Evolutionary conservation across 257 asterid species (phyloP).

Genomic region (Lithospermum erythrorhizon): DNA sequence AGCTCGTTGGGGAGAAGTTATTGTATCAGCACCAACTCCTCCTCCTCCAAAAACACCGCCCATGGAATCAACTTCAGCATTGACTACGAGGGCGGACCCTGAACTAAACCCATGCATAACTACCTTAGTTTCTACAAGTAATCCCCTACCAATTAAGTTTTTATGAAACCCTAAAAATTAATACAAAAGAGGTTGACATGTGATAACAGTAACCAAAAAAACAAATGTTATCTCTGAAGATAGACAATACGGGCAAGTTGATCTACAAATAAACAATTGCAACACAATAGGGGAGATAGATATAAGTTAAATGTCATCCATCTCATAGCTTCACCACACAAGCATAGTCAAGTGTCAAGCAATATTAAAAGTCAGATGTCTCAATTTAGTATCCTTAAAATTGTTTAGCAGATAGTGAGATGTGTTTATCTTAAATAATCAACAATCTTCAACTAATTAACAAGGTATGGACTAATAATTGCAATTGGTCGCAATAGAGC

Average conservation of each 20-base stretch:
- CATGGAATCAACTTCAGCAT: constrained; percentile 91
- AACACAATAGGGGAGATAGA: no score
- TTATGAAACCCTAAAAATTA: background rate
- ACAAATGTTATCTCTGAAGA: background rate
- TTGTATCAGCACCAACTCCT: constrained; percentile 60
- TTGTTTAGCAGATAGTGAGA: background rate
- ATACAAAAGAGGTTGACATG: background rate
- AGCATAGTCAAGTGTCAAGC: no score
- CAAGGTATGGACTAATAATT: background rate
- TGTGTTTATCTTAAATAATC: background rate
- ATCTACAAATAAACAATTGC: constrained; percentile 4
- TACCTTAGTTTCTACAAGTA: constrained; percentile 27
- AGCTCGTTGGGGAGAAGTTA: constrained; percentile 49
- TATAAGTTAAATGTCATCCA: no score
- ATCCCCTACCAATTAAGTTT: constrained; percentile 24
- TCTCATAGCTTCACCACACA: no score
- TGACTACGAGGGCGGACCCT: constrained; percentile 57
- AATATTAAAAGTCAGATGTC: no score
- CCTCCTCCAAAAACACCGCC: constrained; percentile 84
- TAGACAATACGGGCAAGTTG: background rate
- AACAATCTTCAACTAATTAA: no score
- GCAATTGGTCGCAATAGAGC: no score
- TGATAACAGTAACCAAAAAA: background rate
- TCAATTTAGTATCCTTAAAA: background rate
- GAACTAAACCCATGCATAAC: constrained; percentile 74